Percentiles rank a stretch among this genome's conserved stretches.
phyloP scores from a whole-genome alignment of 352 stramenopile genomes.

The Phytophthora sojae region DNA sequence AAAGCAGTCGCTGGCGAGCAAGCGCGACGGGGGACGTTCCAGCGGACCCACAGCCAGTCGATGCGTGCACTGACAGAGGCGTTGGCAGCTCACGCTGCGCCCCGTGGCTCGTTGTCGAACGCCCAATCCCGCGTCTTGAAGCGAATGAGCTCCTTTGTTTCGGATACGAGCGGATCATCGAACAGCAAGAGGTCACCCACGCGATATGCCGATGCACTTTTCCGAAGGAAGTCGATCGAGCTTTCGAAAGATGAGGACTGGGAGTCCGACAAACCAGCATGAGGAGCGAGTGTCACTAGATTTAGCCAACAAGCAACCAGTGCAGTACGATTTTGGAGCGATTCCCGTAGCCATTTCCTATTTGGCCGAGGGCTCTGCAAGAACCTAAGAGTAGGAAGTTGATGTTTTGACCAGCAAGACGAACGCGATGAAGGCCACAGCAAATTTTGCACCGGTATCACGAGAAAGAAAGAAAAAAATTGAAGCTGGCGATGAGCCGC shows the following conservation, averaged over 20 bases:
- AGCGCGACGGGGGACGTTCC: constrained; percentile 15
- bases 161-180: constrained; percentile 6
- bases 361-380: too few relatives aligned
- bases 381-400: too few relatives aligned
- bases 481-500: too few relatives aligned
- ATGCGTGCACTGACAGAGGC: constrained; percentile 23
- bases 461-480: too few relatives aligned
- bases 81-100: constrained; percentile 2
- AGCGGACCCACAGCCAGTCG: constrained; percentile 29
- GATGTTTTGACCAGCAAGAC: too few relatives aligned
- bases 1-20: neutral
- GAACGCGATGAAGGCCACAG: too few relatives aligned
- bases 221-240: constrained; percentile 17
- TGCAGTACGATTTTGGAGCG: neutral
- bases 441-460: too few relatives aligned
- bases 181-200: constrained; percentile 30
- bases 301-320: neutral
- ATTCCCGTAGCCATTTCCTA: neutral
- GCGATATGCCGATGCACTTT: constrained; percentile 38
- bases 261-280: constrained; percentile 7
- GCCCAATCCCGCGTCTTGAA: constrained; percentile 22
- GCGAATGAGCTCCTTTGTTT: constrained; percentile 37
- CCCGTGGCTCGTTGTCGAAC: constrained; percentile 5
- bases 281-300: neutral
- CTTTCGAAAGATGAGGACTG: constrained; percentile 16